phyloP scores from a whole-genome alignment of 164 flowering plant genomes.

The Taxillus chinensis region DNA sequence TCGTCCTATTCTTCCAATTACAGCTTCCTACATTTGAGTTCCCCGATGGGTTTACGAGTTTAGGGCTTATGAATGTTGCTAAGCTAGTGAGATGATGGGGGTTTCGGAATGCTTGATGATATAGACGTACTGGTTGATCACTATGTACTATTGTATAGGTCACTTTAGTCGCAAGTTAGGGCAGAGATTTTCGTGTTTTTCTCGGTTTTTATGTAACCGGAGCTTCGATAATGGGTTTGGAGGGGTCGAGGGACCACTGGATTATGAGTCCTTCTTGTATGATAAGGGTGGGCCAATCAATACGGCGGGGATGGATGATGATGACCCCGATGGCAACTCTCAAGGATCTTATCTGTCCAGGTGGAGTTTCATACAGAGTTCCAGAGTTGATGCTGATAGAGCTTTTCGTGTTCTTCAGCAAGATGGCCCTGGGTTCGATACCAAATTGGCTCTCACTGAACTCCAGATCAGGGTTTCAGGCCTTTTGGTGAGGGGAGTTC shows the following conservation, averaged over 20 bases:
- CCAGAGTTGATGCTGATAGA: constrained; percentile 30
- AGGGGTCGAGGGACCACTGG: constrained; percentile 23
- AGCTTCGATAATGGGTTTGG: constrained; percentile 16
- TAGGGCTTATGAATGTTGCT: not conserved
- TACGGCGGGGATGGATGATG: not conserved
- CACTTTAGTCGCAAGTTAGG: constrained; percentile 14
- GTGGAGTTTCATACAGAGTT: constrained; percentile 21
- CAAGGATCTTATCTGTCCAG: constrained; percentile 9
- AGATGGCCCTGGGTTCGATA: constrained; percentile 72
- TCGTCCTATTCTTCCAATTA: not conserved
- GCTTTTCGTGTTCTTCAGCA: constrained; percentile 46
- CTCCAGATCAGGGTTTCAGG: constrained; percentile 41
- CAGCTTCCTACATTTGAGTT: not conserved
- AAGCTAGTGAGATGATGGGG: constrained; percentile 18
- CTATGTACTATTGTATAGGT: constrained; percentile 32
- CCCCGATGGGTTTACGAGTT: not conserved
- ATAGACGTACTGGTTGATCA: not conserved
- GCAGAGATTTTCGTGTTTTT: constrained; percentile 10
- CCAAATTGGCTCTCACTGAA: constrained; percentile 38
- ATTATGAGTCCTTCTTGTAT: constrained; percentile 2
- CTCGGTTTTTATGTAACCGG: constrained; percentile 16
- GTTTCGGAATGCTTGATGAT: constrained; percentile 3
- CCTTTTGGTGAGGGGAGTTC: constrained; percentile 60
- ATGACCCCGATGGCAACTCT: constrained; percentile 2
- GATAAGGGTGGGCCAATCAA: not conserved